Percentiles rank a stretch among this genome's conserved stretches.
phyloP scores from a whole-genome alignment of 2,329 filamentous ascomycete species.

The Leptographium flavum region DNA sequence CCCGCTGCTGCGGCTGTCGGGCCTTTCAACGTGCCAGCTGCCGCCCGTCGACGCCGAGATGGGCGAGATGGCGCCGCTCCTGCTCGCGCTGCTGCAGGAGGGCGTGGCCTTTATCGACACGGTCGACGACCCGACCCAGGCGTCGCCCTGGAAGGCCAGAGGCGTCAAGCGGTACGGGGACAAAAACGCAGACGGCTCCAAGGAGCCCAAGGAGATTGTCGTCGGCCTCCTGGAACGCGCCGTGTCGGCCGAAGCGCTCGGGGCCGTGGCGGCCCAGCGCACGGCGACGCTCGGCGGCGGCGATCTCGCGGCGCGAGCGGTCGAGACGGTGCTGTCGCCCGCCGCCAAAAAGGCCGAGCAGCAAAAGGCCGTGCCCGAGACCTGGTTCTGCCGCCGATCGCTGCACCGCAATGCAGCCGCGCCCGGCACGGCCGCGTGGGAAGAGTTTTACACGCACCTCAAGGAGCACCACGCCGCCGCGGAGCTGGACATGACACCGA shows the following conservation, averaged over 20 bases:
- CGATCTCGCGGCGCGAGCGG: too few species aligned
- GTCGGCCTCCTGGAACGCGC: conserved; percentile 40
- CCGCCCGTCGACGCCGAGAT: conserved; percentile 24
- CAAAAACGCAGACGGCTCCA: neutral
- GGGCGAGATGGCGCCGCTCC: conserved; percentile 33
- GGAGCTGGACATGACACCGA: conserved; percentile 44
- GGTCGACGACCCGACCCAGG: conserved; percentile 12
- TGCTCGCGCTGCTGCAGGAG: conserved; percentile 40
- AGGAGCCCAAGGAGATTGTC: conserved; percentile 32
- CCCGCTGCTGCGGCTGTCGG: conserved; percentile 39
- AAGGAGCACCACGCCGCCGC: conserved; percentile 41
- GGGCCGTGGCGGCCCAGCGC: conserved; percentile 1
- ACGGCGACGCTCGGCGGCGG: neutral
- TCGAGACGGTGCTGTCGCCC: too few species aligned
- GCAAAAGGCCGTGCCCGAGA: conserved; percentile 26
- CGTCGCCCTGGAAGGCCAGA: conserved; percentile 22
- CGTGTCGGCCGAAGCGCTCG: conserved; percentile 20
- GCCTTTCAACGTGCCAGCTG: conserved; percentile 32
- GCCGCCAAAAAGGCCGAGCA: too few species aligned
- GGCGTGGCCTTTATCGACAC: conserved; percentile 42
- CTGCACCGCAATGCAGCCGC: conserved; percentile 39
- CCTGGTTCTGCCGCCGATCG: conserved; percentile 51
- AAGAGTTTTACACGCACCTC: conserved; percentile 47
- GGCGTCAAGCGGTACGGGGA: conserved; percentile 27
- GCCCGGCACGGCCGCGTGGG: conserved; percentile 43